Evolutionary conservation across 108 stramenopile genomes (phyloP).

Genomic region (Fragilaria radians): DNA sequence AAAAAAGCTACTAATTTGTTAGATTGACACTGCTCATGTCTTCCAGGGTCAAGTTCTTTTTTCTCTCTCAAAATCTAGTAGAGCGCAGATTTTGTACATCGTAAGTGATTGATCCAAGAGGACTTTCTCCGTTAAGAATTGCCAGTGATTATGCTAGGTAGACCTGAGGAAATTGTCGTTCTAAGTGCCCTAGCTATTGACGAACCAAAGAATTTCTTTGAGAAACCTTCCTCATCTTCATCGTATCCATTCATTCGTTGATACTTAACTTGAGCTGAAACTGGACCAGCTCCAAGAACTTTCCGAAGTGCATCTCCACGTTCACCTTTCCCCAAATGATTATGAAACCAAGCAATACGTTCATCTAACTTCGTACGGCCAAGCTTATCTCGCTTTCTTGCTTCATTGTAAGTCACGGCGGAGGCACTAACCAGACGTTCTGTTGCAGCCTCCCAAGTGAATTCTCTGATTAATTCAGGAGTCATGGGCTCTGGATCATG

Average conservation of each 20-base stretch:
- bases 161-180: constrained; percentile 19
- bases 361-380: constrained; percentile 60
- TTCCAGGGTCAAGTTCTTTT: no score
- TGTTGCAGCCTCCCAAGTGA: constrained; percentile 96
- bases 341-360: constrained; percentile 70
- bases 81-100: no score
- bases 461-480: constrained; percentile 36
- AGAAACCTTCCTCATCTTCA: constrained; percentile 39
- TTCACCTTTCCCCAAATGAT: constrained; percentile 60
- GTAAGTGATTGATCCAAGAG: no score
- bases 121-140: background rate
- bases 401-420: constrained; percentile 42
- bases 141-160: constrained; percentile 5
- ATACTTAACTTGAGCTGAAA: constrained; percentile 58
- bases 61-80: no score
- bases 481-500: constrained; percentile 78
- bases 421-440: constrained; percentile 68
- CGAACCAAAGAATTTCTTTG: constrained; percentile 37
- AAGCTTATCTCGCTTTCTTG: constrained; percentile 33
- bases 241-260: constrained; percentile 24
- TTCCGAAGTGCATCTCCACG: constrained; percentile 63
- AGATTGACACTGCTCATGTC: no score
- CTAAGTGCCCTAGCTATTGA: constrained; percentile 51
- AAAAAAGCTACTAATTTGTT: no score
- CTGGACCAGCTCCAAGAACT: constrained; percentile 64